Percentiles rank a stretch among this genome's conserved stretches.
These are phyloP conservation scores for Nannochloris sp. DNA, from an alignment of 139 green algal species.

Conservation along the genomic window DNA sequence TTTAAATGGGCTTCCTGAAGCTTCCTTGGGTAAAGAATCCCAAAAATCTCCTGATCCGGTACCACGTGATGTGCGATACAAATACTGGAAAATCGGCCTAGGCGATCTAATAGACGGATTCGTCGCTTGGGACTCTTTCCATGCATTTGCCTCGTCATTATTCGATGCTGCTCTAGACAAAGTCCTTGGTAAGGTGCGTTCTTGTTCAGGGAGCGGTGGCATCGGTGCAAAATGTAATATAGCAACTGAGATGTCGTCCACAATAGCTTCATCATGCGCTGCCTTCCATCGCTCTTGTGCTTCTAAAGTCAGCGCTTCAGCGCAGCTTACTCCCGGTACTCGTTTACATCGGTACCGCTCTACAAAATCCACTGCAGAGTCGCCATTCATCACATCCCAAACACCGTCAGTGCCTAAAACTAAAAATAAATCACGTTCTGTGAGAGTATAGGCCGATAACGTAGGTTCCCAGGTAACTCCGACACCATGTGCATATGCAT, in stretches of 20 bases:
- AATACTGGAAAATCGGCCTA: slow-evolving; percentile 16
- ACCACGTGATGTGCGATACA: neutral
- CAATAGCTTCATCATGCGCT: slow-evolving; percentile 11
- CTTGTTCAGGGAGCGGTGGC: neutral
- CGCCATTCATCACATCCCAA: slow-evolving; percentile 53
- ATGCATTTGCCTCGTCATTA: slow-evolving; percentile 31
- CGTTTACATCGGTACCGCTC: slow-evolving; percentile 15
- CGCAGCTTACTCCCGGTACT: slow-evolving; percentile 4
- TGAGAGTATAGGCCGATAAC: slow-evolving; percentile 11
- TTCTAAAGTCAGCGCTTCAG: slow-evolving; percentile 36
- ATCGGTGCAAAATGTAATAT: slow-evolving; percentile 17
- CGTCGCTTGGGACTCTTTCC: neutral
- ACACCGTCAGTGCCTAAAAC: slow-evolving; percentile 60
- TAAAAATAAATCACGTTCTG: slow-evolving; percentile 39
- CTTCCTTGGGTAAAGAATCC: neutral
- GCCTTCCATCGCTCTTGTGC: slow-evolving; percentile 43
- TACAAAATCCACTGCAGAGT: slow-evolving; percentile 39
- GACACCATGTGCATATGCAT: slow-evolving; percentile 23
- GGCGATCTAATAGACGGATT: slow-evolving; percentile 19
- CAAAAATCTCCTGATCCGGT: neutral
- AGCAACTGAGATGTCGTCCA: slow-evolving; percentile 23
- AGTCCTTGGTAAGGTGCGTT: neutral
- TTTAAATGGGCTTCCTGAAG: neutral
- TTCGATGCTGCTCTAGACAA: slow-evolving; percentile 17
- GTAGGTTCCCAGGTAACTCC: slow-evolving; percentile 15